Percentiles rank a stretch among this genome's conserved stretches.
These are phyloP conservation scores for Plasmodium malariae DNA, from an alignment of 169 alveolate species.

Conservation along the genomic window DNA sequence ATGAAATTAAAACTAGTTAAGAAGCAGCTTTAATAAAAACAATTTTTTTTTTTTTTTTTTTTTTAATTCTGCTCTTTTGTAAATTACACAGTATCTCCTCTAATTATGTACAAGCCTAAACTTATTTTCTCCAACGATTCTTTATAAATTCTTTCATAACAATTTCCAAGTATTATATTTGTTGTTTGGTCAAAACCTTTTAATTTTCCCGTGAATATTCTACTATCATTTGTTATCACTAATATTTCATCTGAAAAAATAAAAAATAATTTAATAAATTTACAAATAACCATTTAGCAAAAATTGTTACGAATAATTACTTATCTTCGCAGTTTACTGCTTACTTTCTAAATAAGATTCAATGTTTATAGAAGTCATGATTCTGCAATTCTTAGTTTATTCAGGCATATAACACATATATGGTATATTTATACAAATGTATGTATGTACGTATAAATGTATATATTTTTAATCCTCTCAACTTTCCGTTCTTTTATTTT, in stretches of 20 bases:
- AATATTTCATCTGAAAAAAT: conserved; percentile 85
- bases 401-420: too few species aligned
- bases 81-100: conserved; percentile 91
- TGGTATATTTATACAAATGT: not conserved
- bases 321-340: not conserved
- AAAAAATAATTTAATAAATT: conserved; percentile 5
- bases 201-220: conserved; percentile 90
- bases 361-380: conserved; percentile 63
- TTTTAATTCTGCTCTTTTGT: not conserved
- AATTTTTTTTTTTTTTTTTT: not conserved
- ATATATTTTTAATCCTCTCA: not conserved
- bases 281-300: too few species aligned
- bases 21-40: not conserved
- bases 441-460: not conserved
- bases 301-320: too few species aligned
- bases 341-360: conserved; percentile 69
- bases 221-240: conserved; percentile 91
- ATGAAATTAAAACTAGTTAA: not conserved
- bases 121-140: conserved; percentile 88
- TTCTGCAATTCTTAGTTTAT: not conserved
- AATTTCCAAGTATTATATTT: conserved; percentile 88
- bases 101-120: conserved; percentile 86
- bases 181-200: conserved; percentile 93
- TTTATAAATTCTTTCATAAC: conserved; percentile 90
- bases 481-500: not conserved